Evolutionary conservation across 805 yeast genomes (phyloP).

Genomic region (Cyberlindnera bimundalis): DNA sequence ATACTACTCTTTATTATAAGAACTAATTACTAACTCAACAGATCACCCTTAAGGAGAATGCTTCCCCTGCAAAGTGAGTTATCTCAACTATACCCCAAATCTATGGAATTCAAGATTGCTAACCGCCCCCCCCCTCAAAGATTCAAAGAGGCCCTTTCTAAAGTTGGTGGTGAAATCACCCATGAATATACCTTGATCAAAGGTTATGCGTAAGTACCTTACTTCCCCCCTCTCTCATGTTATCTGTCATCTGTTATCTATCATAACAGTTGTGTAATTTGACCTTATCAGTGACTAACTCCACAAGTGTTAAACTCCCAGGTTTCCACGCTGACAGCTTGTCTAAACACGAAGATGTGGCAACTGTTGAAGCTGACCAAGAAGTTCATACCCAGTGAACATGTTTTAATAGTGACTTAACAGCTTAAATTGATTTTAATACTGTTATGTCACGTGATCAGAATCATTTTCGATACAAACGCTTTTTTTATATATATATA

Average conservation of each 20-base stretch:
- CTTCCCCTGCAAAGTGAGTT: slow-evolving; percentile 30
- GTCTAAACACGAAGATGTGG: slow-evolving; percentile 47
- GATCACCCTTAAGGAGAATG: slow-evolving; percentile 39
- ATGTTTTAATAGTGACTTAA: too few species aligned
- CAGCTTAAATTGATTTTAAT: too few species aligned
- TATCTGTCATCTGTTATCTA: too few species aligned
- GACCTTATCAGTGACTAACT: too few species aligned
- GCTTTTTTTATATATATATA: too few species aligned
- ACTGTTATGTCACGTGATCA: too few species aligned
- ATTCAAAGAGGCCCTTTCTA: slow-evolving; percentile 45
- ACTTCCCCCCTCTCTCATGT: too few species aligned
- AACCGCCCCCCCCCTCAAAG: too few species aligned
- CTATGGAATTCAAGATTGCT: too few species aligned
- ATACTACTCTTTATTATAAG: background rate
- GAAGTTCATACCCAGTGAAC: slow-evolving; percentile 49
- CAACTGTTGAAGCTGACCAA: slow-evolving; percentile 62
- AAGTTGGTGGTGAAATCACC: slow-evolving; percentile 58
- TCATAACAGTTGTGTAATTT: too few species aligned
- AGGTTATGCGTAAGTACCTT: slow-evolving; percentile 47
- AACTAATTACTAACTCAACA: slow-evolving; percentile 12
- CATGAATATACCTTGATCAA: slow-evolving; percentile 63
- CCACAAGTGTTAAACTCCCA: slow-evolving; percentile 55
- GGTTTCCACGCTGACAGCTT: slow-evolving; percentile 44
- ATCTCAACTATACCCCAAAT: too few species aligned
- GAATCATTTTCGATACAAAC: too few species aligned